Evolutionary conservation across 2,329 filamentous ascomycete species (phyloP).

Genomic region (Penicillium fuscoglaucum): DNA sequence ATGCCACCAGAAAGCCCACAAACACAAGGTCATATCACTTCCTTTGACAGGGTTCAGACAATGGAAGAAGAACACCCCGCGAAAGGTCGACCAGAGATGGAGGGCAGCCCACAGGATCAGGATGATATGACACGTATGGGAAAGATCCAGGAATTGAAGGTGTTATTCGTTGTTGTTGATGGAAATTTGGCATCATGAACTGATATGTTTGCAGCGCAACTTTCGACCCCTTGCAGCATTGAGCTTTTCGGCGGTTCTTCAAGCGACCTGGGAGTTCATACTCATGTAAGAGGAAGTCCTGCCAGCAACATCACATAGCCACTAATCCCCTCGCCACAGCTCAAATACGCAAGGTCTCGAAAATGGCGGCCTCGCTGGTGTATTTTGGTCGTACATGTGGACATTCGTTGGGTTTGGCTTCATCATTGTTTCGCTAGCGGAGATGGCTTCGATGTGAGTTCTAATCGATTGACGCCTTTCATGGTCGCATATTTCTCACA

Average conservation of each 20-base stretch:
- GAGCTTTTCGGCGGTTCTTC: conserved; percentile 34
- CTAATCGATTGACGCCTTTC: not conserved
- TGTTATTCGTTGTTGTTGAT: conserved; percentile 6
- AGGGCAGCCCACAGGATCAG: conserved; percentile 23
- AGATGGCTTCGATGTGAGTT: conserved; percentile 53
- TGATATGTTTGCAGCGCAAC: conserved; percentile 24
- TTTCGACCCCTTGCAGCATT: conserved; percentile 33
- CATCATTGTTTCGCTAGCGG: conserved; percentile 60
- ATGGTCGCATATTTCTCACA: not conserved
- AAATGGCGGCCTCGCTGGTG: conserved; percentile 26
- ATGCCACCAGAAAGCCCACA: not conserved
- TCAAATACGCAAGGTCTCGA: conserved; percentile 26
- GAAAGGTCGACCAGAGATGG: conserved; percentile 1
- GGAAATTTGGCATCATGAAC: not conserved
- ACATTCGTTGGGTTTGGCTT: conserved; percentile 68
- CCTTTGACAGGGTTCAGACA: not conserved
- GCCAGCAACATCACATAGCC: fast-evolving
- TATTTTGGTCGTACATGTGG: conserved; percentile 34
- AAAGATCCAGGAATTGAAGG: conserved; percentile 33
- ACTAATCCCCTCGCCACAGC: conserved; percentile 4
- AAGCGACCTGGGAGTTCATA: conserved; percentile 38
- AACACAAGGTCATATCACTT: not conserved
- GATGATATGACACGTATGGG: conserved; percentile 36
- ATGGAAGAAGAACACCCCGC: conserved; percentile 8
- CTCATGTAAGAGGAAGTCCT: conserved; percentile 26